Evolutionary conservation across 2,329 filamentous ascomycete species (phyloP), one percentile per base, ranked within the genome.

Genomic region (Fusarium sulawesiense): DNA sequence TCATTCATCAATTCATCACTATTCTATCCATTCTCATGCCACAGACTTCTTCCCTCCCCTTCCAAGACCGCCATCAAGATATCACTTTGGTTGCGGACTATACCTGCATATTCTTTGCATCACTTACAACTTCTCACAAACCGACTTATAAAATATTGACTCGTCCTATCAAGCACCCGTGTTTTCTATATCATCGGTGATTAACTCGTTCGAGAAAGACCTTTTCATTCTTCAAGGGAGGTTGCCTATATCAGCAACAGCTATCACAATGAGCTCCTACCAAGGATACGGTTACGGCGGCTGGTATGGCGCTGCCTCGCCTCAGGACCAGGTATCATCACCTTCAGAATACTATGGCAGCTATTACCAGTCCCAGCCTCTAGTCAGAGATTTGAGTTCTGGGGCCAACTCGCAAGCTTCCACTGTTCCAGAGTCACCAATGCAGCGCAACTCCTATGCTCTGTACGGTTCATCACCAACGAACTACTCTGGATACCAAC

Each of bases 361-460:
- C 12, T 63, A 60, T 29, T 69, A 72, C 49, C 71, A 73, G 45
- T 76, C 77, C 18, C 65, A 76, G 37, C 73, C 76, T 25, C 66
- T 79, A 37, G 68, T 69, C 18, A 71, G 76, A 47, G 72, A 76
- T 57, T 62, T 51, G 5, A 78, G 78, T 66, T 79, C 78, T 7
- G 73, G 76, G 10, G 76, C 74, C 12, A 76, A 74, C 54, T 76
- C 78, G 16, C 72, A 71, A 49, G 54, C 66, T 23, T 74, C 73
- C 6, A 75, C 72, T 7, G 56, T 71, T 23, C 72, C 76, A n/a
- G 72, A 72, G 11, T 79, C 78, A 45, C 76, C 77, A 18, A 57
- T 68, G 34, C 56, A 60, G 48, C 67, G 34, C 60, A 56, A 30
- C 32, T 70, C 69, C 49, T 74, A 73, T 50, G 40, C 59, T 32